Percentiles rank a stretch among this genome's conserved stretches.
Evolutionary conservation across 164 flowering plant species (phyloP).

Genomic region (Vitis labrusca): DNA sequence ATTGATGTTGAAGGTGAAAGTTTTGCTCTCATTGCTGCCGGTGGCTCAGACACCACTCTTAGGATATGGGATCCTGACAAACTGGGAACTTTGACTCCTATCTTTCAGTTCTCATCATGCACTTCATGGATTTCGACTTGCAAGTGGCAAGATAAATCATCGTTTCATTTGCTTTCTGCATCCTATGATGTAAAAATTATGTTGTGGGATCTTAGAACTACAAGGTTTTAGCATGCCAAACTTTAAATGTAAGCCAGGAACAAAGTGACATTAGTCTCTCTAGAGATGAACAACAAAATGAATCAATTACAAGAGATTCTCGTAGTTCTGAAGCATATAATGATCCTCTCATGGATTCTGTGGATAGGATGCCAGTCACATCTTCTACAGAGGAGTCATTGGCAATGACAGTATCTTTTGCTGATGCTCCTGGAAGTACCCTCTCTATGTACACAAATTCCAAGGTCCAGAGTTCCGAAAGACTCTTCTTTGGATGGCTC

Average conservation of each 20-base stretch:
- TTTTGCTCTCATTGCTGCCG: too few relatives aligned
- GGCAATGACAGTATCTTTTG: conserved; percentile 10
- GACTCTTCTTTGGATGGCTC: conserved; percentile 47
- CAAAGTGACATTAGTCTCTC: conserved; percentile 18
- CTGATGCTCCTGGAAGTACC: conserved; percentile 23
- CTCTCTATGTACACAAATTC: conserved; percentile 19
- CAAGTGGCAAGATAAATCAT: too few relatives aligned
- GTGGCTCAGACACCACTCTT: too few relatives aligned
- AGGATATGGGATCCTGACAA: too few relatives aligned
- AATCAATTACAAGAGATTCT: conserved; percentile 20
- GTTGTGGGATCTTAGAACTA: conserved; percentile 97
- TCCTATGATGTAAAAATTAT: conserved; percentile 19
- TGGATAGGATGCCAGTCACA: conserved; percentile 18
- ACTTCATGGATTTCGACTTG: too few relatives aligned
- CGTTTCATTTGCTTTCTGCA: too few relatives aligned
- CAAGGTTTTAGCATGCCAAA: conserved; percentile 37
- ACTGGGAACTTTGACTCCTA: conserved; percentile 15
- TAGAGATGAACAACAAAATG: conserved; percentile 27
- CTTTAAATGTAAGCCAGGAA: conserved; percentile 18
- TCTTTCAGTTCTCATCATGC: conserved; percentile 54
- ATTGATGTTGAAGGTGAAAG: too few relatives aligned
- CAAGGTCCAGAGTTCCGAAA: conserved; percentile 32
- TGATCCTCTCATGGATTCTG: conserved; percentile 26
- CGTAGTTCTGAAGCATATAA: conserved; percentile 17
- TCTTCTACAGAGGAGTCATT: conserved; percentile 25